Conservation (phyloP, 176 grass and related monocot genomes). For the Oryza meyeriana region DNA sequence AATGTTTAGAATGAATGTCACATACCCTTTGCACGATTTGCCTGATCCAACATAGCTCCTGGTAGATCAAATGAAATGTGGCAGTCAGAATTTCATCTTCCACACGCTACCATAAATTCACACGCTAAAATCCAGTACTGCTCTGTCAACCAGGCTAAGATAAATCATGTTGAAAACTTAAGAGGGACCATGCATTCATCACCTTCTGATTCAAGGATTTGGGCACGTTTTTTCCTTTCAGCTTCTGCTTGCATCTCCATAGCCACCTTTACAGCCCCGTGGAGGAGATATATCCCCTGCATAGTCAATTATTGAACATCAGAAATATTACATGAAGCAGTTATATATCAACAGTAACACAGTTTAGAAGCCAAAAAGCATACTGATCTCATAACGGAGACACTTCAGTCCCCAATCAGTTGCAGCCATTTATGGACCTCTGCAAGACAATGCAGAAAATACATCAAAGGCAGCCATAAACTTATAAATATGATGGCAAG, state of each 20-base stretch:
- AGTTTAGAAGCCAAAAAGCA: conserved; percentile 1
- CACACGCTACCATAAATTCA: not conserved
- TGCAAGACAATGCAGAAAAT: conserved; percentile 35
- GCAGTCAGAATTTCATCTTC: not conserved
- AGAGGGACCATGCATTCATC: not conserved
- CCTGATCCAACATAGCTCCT: conserved; percentile 81
- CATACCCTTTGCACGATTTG: conserved; percentile 92
- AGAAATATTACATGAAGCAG: conserved; percentile 14
- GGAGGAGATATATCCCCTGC: conserved; percentile 95
- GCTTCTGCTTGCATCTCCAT: conserved; percentile 99
- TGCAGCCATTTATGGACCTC: conserved; percentile 90
- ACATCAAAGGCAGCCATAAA: conserved; percentile 1
- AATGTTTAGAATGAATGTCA: not conserved
- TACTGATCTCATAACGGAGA: conserved; percentile 95
- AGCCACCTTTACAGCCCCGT: conserved; percentile 68
- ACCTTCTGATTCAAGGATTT: conserved; percentile 98
- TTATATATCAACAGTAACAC: not conserved
- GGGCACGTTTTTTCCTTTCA: conserved; percentile 92
- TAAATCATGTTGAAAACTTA: conserved; percentile 12
- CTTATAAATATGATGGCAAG: not conserved
- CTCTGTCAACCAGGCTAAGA: not conserved
- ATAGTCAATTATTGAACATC: conserved; percentile 21
- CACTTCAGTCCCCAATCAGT: conserved; percentile 87
- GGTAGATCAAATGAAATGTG: conserved; percentile 22
- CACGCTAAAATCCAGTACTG: not conserved